These are phyloP conservation scores for Trichoderma endophyticum DNA, from an alignment of 2,329 filamentous ascomycete genomes.

Conservation along the genomic window DNA sequence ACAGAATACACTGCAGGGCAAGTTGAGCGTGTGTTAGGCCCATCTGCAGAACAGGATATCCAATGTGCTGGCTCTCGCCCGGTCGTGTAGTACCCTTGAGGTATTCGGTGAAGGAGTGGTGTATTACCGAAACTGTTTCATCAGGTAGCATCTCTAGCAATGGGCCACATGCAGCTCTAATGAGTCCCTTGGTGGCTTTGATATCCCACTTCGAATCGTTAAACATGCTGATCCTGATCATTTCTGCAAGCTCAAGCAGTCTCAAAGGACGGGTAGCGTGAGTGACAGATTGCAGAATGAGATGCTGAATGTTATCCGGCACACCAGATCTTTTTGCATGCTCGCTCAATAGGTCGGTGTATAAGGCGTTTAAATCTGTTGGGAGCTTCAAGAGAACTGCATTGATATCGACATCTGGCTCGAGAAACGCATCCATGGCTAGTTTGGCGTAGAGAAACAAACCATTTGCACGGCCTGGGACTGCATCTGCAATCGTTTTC, in stretches of 20 bases:
- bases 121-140: conserved; percentile 43
- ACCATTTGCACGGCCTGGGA: conserved; percentile 39
- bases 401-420: conserved; percentile 26
- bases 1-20: conserved; percentile 23
- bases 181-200: conserved; percentile 35
- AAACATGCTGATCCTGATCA: conserved; percentile 23
- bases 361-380: conserved; percentile 38
- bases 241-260: conserved; percentile 40
- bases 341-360: conserved; percentile 39
- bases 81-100: conserved; percentile 29
- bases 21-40: conserved; percentile 25
- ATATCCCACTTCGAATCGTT: conserved; percentile 18
- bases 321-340: conserved; percentile 35
- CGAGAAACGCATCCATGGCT: conserved; percentile 38
- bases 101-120: conserved; percentile 50
- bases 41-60: conserved; percentile 23
- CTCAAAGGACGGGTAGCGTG: conserved; percentile 41
- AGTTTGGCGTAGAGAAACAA: conserved; percentile 45
- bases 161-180: conserved; percentile 40
- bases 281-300: conserved; percentile 41
- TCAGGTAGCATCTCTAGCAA: conserved; percentile 44
- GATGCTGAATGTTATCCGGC: conserved; percentile 31
- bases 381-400: conserved; percentile 34
- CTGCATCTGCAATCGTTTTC: conserved; percentile 25
- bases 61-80: neutral